Evolutionary conservation across 306 rosid species (phyloP).

Genomic region (Astragalus glycyphyllos): DNA sequence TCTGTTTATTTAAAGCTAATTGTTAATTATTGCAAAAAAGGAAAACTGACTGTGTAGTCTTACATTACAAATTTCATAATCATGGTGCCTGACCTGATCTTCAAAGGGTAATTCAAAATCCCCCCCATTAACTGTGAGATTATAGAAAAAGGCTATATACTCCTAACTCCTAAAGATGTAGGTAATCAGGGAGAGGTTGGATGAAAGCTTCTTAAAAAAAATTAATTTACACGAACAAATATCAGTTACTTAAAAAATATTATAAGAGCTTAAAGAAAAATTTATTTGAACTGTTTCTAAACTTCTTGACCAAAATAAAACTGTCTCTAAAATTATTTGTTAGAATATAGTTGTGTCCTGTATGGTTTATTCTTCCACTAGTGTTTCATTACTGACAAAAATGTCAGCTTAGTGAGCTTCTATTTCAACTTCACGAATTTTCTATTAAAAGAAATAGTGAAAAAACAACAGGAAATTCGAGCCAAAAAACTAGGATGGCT

Average conservation of each 20-base stretch:
- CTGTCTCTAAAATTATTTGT: background rate
- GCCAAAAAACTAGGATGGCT: too few relatives aligned
- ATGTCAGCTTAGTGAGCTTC: slow-evolving; percentile 16
- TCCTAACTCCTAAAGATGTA: too few relatives aligned
- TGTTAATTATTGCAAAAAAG: slow-evolving; percentile 39
- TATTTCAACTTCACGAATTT: slow-evolving; percentile 1
- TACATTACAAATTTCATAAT: slow-evolving; percentile 30
- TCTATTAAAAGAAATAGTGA: slow-evolving; percentile 15
- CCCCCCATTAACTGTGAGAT: background rate
- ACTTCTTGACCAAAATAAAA: background rate
- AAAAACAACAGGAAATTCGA: background rate
- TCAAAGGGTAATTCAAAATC: background rate
- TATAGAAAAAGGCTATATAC: background rate
- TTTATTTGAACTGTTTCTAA: background rate
- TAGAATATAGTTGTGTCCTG: background rate
- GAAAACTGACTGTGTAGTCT: slow-evolving; percentile 8
- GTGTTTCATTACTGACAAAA: slow-evolving; percentile 2
- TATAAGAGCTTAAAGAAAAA: background rate
- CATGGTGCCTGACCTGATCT: background rate
- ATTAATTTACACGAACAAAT: too few relatives aligned
- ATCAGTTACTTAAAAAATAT: background rate
- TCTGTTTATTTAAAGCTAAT: slow-evolving; percentile 43
- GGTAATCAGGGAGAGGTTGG: too few relatives aligned
- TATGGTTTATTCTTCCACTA: slow-evolving; percentile 11
- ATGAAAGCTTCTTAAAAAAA: background rate